Base-by-base conservation (phyloP, 2,329 filamentous ascomycete genomes). In the Neoascochyta sp. region DNA sequence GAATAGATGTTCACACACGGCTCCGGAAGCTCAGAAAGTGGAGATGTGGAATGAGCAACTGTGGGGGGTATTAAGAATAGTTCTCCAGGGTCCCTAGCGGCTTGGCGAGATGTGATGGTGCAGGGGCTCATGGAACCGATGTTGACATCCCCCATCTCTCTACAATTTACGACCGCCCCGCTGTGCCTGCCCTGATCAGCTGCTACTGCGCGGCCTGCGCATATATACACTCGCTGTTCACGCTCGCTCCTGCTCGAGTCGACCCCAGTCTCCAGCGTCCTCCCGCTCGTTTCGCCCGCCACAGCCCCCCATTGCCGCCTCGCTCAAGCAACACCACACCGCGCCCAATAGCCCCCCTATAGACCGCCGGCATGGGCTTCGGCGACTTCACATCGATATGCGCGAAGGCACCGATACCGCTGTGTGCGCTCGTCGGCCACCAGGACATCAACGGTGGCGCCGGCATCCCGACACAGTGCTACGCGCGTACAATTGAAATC, bases 381-480 rank as follows among this genome's bases (percentile, higher is more conserved):
- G 90, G 90, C 50, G 84, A 94, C 67, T 96, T 96, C 68, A 78
- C 81, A 36, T 72, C 74, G 50, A 83, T 96, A 70, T 98, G 92
- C 76, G 73, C 77, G 50, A 86, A 83, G 69, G 83, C 86, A 41
- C 78, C 88, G 41, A 73, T 98, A 47, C 92, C 92, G 37, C 68
- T 96, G 54, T 98, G 92, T 68, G 79, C 86, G 29, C 75, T 88
- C 33, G 78, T 98, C 48, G 92, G 92, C 11, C 76, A 82, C 24
- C 77, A 83, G 51, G 71, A 75, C 18, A 78, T 87, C 45, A 75
- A 78, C 13, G 76, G 74, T 45, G 76, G 73, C 47, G 76, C 81
- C 9, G 86, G 88, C 48, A 92, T 95, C 45, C 83, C 95, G 62
- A 80, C 92, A 34, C 78, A 81, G 57, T 98, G 92, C 72, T 96